phyloP scores from a whole-genome alignment of 768 basidiomycete species.

The Mycena filopes region DNA sequence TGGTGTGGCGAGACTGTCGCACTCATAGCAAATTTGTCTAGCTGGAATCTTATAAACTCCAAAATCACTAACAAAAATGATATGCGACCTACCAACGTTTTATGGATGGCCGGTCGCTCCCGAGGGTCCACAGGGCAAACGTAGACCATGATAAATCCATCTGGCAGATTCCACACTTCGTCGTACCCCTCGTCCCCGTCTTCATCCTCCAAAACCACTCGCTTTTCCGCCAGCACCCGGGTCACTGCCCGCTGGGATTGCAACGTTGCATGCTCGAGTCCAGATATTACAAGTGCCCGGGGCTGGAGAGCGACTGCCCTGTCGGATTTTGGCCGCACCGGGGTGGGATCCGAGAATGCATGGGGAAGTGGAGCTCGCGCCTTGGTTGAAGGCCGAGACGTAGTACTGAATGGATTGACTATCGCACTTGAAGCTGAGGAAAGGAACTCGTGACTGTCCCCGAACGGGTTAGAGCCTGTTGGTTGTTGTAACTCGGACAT shows the following conservation, averaged over 20 bases:
- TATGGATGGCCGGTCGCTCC: conserved; percentile 75
- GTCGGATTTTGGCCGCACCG: conserved; percentile 34
- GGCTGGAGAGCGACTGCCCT: conserved; percentile 52
- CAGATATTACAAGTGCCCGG: conserved; percentile 72
- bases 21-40: conserved; percentile 86
- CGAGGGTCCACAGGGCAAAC: conserved; percentile 72
- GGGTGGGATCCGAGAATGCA: conserved; percentile 49
- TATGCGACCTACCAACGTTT: conserved; percentile 65
- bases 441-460: conserved; percentile 25
- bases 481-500: conserved; percentile 42
- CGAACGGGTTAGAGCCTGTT: conserved; percentile 26
- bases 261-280: conserved; percentile 69
- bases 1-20: conserved; percentile 64
- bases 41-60: conserved; percentile 48
- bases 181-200: conserved; percentile 48
- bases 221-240: conserved; percentile 60
- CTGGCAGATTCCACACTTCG: conserved; percentile 67
- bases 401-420: conserved; percentile 26
- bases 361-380: conserved; percentile 36
- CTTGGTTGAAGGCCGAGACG: conserved; percentile 15
- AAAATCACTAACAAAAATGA: conserved; percentile 4
- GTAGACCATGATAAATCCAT: conserved; percentile 77
- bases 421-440: conserved; percentile 22
- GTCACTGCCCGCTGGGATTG: conserved; percentile 69
- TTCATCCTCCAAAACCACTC: conserved; percentile 57